A percentile compares a stretch with the other conserved stretches of the same genome.
Evolutionary conservation across 1,284 basidiomycete species (phyloP).

Genomic region (Pseudozyma tsukubaensis): DNA sequence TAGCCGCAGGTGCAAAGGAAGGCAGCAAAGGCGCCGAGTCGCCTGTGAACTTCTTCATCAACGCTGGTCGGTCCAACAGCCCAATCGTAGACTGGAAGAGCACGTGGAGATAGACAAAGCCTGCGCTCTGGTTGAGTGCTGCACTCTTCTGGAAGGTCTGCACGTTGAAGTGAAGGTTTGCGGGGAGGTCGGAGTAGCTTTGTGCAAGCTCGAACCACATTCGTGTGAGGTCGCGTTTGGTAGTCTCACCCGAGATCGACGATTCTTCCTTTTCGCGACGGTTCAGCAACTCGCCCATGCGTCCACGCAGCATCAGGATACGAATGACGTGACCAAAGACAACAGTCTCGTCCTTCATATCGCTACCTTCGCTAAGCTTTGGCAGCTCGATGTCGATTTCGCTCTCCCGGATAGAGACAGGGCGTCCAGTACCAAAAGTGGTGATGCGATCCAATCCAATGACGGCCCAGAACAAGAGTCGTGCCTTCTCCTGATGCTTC

Average conservation of each 20-base stretch:
- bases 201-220: constrained; percentile 60
- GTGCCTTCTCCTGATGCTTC: constrained; percentile 53
- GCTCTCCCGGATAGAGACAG: constrained; percentile 54
- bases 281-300: constrained; percentile 61
- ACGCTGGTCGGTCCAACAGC: constrained; percentile 51
- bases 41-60: constrained; percentile 51
- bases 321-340: constrained; percentile 55
- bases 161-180: constrained; percentile 56
- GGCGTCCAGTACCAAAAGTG: constrained; percentile 58
- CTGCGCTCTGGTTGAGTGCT: constrained; percentile 50
- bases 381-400: constrained; percentile 57
- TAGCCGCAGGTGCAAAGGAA: constrained; percentile 45
- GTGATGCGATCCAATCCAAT: constrained; percentile 60
- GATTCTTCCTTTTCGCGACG: constrained; percentile 44
- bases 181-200: constrained; percentile 52
- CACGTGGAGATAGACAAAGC: constrained; percentile 58
- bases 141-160: constrained; percentile 58
- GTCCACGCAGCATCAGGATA: constrained; percentile 50
- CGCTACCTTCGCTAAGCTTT: constrained; percentile 28
- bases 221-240: constrained; percentile 41
- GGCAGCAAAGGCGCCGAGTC: constrained; percentile 45
- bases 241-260: constrained; percentile 28
- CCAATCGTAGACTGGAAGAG: constrained; percentile 62
- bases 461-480: constrained; percentile 57
- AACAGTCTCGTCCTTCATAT: constrained; percentile 49